Conservation (phyloP, 495 filamentous ascomycete genomes). For the Tuber borchii region DNA sequence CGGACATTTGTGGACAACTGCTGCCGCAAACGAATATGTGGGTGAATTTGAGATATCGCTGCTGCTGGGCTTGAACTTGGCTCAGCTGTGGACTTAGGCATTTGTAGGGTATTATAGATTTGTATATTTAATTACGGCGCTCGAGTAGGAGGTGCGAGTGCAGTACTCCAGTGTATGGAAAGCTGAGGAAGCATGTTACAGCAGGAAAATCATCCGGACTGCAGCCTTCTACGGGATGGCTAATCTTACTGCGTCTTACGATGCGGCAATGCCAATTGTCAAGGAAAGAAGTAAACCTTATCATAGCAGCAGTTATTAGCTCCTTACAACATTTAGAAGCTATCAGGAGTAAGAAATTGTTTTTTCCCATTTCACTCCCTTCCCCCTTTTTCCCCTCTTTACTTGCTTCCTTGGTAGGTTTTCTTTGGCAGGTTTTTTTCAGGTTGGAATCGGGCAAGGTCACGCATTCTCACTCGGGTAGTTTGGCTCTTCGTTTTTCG, state of each 20-base stretch:
- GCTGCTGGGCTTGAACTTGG: not conserved
- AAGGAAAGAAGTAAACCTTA: not conserved
- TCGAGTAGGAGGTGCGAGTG: not conserved
- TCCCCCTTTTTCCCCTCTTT: not conserved
- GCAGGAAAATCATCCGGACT: not conserved
- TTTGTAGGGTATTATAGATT: not conserved
- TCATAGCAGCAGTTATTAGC: not conserved
- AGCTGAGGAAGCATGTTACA: no score
- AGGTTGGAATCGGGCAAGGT: not conserved
- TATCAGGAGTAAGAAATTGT: not conserved
- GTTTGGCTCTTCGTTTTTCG: not conserved
- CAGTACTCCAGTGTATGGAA: not conserved
- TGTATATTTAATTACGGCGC: not conserved
- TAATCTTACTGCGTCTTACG: not conserved
- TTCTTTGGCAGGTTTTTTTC: not conserved
- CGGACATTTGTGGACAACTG: not conserved
- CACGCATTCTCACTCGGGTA: not conserved
- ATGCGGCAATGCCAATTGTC: not conserved
- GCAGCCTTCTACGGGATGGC: not conserved
- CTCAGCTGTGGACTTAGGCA: not conserved
- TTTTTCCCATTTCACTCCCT: not conserved
- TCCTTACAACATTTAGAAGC: not conserved
- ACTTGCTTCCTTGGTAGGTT: not conserved
- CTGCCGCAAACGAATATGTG: not conserved
- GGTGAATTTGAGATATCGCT: not conserved